phyloP scores from a whole-genome alignment of 805 yeast species.

The Scheffersomyces stipitis region DNA sequence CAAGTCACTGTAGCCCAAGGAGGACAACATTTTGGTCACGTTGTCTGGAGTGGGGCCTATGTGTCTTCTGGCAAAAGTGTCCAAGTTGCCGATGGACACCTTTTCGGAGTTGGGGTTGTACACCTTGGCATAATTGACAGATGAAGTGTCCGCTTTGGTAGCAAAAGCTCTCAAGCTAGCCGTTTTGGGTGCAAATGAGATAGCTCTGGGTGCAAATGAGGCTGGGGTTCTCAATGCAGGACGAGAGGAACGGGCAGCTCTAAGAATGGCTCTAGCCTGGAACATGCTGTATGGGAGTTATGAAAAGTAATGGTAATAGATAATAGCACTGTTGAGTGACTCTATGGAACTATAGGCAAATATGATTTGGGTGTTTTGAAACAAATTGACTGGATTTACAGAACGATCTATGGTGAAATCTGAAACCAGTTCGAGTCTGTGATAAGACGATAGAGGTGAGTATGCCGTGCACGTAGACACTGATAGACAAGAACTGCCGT shows the following conservation, averaged over 20 bases:
- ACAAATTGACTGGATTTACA: no score
- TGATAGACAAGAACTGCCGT: no score
- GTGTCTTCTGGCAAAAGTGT: slow-evolving; percentile 88
- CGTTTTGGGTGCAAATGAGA: neutral
- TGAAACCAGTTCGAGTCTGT: no score
- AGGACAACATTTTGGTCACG: slow-evolving; percentile 62
- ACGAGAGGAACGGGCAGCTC: slow-evolving; percentile 5
- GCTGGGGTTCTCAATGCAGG: no score
- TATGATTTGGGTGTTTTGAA: no score
- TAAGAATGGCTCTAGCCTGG: slow-evolving; percentile 3
- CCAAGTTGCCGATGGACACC: slow-evolving; percentile 45
- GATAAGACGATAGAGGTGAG: no score
- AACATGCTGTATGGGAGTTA: no score
- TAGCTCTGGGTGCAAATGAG: neutral
- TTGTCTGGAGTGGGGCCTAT: slow-evolving; percentile 75
- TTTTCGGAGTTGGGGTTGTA: slow-evolving; percentile 39
- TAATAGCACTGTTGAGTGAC: no score
- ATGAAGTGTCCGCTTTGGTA: slow-evolving; percentile 52
- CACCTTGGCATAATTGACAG: slow-evolving; percentile 48
- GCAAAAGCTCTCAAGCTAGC: slow-evolving; percentile 12
- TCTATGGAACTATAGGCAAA: no score
- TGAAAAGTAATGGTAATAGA: no score
- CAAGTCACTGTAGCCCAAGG: slow-evolving; percentile 65
- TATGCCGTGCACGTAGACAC: no score
- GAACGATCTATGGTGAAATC: no score